Evolutionary conservation across 441 rosid species (phyloP).

Genomic region (Pelargonium australe): DNA sequence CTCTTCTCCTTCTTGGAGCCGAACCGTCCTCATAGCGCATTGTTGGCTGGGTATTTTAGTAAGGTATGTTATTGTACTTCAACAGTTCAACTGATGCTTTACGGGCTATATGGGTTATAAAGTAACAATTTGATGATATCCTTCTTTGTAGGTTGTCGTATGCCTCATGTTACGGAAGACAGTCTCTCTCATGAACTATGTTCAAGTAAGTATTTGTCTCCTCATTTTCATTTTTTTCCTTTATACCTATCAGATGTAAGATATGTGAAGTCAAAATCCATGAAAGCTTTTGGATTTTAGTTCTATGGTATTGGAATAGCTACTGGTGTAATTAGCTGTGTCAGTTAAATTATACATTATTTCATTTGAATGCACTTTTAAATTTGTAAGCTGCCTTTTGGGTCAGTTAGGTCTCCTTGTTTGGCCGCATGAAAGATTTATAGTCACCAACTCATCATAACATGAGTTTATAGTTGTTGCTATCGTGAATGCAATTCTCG

Average conservation of each 20-base stretch:
- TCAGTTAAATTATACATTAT: background rate
- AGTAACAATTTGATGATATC: constrained; percentile 9
- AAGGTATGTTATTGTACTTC: constrained; percentile 43
- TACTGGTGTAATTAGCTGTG: background rate
- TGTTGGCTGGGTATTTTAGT: constrained; percentile 95
- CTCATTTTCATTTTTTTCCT: background rate
- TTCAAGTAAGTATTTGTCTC: constrained; percentile 56
- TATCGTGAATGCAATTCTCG: background rate
- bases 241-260: background rate
- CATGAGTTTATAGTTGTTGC: background rate
- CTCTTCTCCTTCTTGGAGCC: constrained; percentile 95
- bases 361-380: background rate
- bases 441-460: background rate
- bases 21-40: constrained; percentile 72
- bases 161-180: constrained; percentile 94
- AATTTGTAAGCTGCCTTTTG: too few species aligned
- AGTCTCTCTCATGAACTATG: constrained; percentile 71
- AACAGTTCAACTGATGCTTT: constrained; percentile 1
- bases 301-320: background rate
- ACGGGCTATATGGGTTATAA: background rate
- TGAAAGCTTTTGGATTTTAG: too few species aligned
- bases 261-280: too few species aligned
- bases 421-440: background rate
- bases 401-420: too few species aligned
- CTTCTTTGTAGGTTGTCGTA: constrained; percentile 58